phyloP scores from a whole-genome alignment of 805 yeast species.

The Starmerella vaccinii region DNA sequence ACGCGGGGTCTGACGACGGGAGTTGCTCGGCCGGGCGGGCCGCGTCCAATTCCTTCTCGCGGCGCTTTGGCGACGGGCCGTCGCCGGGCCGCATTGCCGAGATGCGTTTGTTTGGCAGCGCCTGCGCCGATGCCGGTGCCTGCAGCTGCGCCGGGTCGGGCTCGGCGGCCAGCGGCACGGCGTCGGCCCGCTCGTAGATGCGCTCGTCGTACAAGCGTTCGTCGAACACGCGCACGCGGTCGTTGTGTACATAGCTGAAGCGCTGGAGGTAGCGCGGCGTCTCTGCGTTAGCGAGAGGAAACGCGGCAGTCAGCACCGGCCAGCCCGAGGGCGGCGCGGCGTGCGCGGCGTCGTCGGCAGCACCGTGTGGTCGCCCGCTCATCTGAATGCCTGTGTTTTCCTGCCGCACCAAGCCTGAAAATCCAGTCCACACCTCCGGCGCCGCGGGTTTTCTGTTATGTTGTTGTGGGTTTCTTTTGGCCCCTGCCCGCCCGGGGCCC shows the following conservation, averaged over 20 bases:
- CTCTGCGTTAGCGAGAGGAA: conserved; percentile 29
- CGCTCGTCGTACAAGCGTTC: conserved; percentile 28
- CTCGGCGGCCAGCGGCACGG: neutral
- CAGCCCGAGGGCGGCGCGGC: neutral
- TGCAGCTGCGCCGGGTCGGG: no score
- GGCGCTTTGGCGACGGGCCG: conserved; percentile 22
- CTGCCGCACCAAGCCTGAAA: neutral
- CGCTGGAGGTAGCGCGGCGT: conserved; percentile 30
- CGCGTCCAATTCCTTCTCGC: conserved; percentile 16
- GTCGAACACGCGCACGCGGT: conserved; percentile 25
- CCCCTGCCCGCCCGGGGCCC: no score
- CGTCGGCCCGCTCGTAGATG: neutral
- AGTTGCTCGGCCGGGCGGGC: neutral
- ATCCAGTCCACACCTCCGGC: neutral
- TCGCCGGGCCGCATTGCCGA: conserved; percentile 11
- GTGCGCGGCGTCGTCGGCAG: neutral
- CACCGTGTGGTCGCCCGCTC: conserved; percentile 1
- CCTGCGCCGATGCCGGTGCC: neutral
- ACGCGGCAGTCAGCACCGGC: conserved; percentile 1
- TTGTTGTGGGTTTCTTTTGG: neutral
- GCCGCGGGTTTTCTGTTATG: neutral
- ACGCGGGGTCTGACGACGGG: neutral
- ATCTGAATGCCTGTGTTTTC: neutral
- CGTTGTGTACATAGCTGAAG: conserved; percentile 28
- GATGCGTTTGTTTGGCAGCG: conserved; percentile 12